Evolutionary conservation across 2,329 filamentous ascomycete genomes (phyloP), one percentile per base, ranked within the genome.

Genomic region (Albifimbria verrucaria): DNA sequence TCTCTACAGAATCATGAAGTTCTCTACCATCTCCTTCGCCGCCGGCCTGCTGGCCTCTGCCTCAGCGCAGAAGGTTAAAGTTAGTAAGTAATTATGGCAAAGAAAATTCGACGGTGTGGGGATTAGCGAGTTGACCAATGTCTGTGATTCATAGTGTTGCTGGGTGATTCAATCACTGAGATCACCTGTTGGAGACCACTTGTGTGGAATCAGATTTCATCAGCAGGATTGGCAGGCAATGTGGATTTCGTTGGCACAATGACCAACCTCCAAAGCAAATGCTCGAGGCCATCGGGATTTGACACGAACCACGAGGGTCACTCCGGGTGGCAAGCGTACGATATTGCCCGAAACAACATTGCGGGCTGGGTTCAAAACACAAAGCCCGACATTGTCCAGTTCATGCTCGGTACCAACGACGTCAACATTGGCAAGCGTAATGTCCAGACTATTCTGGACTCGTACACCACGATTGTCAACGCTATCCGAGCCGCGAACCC

Each of bases 331-430:
- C 44, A 47, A n/a, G 44, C 44, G 17, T 47, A 47, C 17, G 44
- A 47, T n/a, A 47, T 47, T 61, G 72, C 72, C 26, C 70, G 70
- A 56, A 68, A 65, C 50, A 68, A 76, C 55, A 62, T 75, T 6
- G 62, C 62, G 3, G 63, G 62, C 28, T 76, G 73, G 73, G 61
- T 74, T 20, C 60, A 63, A 22, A 63, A 43, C 49, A 66, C 68
- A 1, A 64, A 63, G 12, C 68, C 73, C 15, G 74, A 76, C 52
- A 65, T 77, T 10, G 69, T 76, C 15, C 71, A 69, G 62, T 75
- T 75, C 59, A 75, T 75, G 71, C 65, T 77, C 5, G 74, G 74
- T 32, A 77, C 73, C 7, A 75, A 77, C 57, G 74, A 77, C 56
- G 66, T 76, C 4, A 58, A 59, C 12, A 53, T 59, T 15, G 66